Evolutionary conservation across 371 early-diverging fungal genomes (phyloP).

Genomic region (Syncephalastrum racemosum): DNA sequence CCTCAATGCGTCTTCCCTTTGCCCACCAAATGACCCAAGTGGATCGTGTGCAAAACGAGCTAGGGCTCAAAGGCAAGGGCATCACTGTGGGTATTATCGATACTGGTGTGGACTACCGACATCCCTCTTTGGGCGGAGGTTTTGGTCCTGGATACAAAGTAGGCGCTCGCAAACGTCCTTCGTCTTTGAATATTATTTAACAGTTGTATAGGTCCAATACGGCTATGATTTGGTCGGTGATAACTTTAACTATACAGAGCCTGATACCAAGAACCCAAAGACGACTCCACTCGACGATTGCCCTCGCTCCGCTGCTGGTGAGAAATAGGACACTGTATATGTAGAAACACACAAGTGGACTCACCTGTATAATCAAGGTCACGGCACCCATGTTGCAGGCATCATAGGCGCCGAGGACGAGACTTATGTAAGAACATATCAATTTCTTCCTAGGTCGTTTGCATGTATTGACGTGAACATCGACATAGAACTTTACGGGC

Average conservation of each 20-base stretch:
- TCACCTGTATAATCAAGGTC: slow-evolving; percentile 20
- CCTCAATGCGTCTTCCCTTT: slow-evolving; percentile 6
- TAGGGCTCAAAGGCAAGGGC: slow-evolving; percentile 52
- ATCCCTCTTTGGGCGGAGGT: slow-evolving; percentile 67
- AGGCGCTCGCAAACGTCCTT: not conserved
- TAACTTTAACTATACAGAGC: slow-evolving; percentile 6
- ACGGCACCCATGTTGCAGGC: slow-evolving; percentile 68
- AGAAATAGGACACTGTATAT: not conserved
- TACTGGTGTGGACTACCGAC: slow-evolving; percentile 62
- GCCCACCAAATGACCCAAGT: slow-evolving; percentile 22
- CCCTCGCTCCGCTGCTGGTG: slow-evolving; percentile 9
- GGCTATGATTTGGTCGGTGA: slow-evolving; percentile 65
- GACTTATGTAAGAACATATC: slow-evolving; percentile 21
- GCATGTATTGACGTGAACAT: not conserved
- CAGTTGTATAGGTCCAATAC: slow-evolving; percentile 13
- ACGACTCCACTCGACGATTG: slow-evolving; percentile 14
- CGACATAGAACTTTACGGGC: slow-evolving; percentile 49
- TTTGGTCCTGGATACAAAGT: slow-evolving; percentile 44
- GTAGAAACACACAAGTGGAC: not conserved
- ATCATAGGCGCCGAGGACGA: slow-evolving; percentile 60
- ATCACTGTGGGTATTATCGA: slow-evolving; percentile 67
- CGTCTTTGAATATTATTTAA: not conserved
- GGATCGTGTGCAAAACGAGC: slow-evolving; percentile 22
- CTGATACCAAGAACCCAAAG: slow-evolving; percentile 1
- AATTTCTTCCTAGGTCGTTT: too few species aligned